Evolutionary conservation across 148 eudicot species (phyloP), one percentile per base, ranked within the genome.

Genomic region (Vaccinium corymbosum): DNA sequence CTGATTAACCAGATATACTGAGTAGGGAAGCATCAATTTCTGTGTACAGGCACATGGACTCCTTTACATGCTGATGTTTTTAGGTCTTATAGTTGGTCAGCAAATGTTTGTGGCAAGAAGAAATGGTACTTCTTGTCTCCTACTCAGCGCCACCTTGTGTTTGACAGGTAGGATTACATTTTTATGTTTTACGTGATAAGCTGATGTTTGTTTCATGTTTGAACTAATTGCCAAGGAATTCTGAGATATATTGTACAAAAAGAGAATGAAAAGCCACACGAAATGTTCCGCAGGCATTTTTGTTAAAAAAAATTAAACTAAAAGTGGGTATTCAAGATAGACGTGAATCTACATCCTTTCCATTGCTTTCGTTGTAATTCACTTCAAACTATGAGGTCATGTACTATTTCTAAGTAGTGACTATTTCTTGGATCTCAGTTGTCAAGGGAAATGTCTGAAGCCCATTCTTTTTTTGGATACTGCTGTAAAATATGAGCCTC

Each of bases 31-130:
- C 46, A 49, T 42, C 79, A 29, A 57, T 8, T 70, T 83, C 80
- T 81, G 59, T 83, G 55, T 90, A 85, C 90, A 97, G 99, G 99
- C 83, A 97, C 99, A 83, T 97, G 99, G 98, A 97, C 99, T 81
- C 98, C 99, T 85, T 90, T 97, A 76, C 99, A 97, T 88, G 99
- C 99, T 62, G 99, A 97, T 84, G 98, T 97, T 88, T 97, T 97
- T 85, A 91, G 98, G 91, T 97, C 99, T 80, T 97, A 93, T 84
- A 97, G 99, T 88, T 97, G 99, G 99, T 97, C 99, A 49, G 98
- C 99, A 8, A 97, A 97, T 89, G 95, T 95, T 1, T 94, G 98
- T 90, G 99, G 99, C 82, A 90, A 86, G 88, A 97, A 97, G 81
- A 87, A 91, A 83, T 97, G 99, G 99, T 87, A 93, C 89, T 91